phyloP scores from a whole-genome alignment of 2,329 filamentous ascomycete species.

The Fulvia fulva region DNA sequence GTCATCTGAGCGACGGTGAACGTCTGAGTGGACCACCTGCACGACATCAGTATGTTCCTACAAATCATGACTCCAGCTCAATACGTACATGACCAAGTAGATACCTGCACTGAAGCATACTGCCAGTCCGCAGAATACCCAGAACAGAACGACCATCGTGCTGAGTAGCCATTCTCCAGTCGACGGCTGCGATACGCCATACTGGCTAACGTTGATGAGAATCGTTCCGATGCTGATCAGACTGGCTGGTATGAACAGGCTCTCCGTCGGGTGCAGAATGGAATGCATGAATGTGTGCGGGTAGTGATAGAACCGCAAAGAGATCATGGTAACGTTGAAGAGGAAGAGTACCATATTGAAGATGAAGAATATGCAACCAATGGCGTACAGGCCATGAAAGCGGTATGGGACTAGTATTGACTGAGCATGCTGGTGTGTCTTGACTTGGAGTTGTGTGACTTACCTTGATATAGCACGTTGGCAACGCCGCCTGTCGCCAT shows the following conservation, averaged over 20 bases:
- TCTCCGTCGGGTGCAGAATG: constrained; percentile 73
- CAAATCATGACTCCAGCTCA: background rate
- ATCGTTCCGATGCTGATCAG: constrained; percentile 62
- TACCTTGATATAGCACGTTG: constrained; percentile 57
- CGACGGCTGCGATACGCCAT: constrained; percentile 51
- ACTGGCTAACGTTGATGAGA: constrained; percentile 68
- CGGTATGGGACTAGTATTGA: constrained; percentile 37
- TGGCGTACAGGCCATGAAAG: constrained; percentile 43
- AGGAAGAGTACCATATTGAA: constrained; percentile 60
- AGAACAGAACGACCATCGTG: constrained; percentile 65
- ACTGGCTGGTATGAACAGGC: constrained; percentile 68
- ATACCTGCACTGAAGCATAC: constrained; percentile 64
- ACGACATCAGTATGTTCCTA: constrained; percentile 6
- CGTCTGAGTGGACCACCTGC: constrained; percentile 60
- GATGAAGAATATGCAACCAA: constrained; percentile 49
- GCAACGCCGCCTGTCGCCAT: constrained; percentile 51
- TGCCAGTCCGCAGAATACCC: constrained; percentile 68
- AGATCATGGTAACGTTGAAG: constrained; percentile 64
- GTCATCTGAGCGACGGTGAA: constrained; percentile 81
- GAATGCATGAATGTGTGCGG: constrained; percentile 68
- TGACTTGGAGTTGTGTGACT: constrained; percentile 12
- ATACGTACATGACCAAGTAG: constrained; percentile 67
- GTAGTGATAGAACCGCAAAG: constrained; percentile 64
- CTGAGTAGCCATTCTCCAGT: constrained; percentile 54
- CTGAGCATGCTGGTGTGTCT: background rate